Evolutionary conservation across 2,329 filamentous ascomycete species (phyloP), one percentile per base, ranked within the genome.

Genomic region (Phialophora macrospora): DNA sequence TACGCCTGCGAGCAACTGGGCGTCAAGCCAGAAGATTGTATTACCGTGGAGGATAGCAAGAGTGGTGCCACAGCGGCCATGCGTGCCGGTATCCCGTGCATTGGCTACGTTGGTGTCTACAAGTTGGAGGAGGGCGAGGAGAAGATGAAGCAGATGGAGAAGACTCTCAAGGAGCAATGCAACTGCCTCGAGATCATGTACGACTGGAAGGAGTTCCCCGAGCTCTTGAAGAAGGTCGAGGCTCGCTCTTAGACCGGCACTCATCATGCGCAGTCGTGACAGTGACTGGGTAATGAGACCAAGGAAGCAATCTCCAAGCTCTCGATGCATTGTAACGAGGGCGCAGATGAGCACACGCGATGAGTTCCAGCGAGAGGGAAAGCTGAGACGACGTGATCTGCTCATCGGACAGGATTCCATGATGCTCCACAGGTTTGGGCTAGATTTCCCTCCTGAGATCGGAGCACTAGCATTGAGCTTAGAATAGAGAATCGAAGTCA

Each of bases 1-100:
- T 86, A 89, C 77, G 91, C 93, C 26, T 87, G 93, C 76, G 81
- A 93, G 79, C 81, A 87, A 75, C 84, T 96, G 60, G 90, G 89
- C 70, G 90, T 90, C 80, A 86, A 85, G 74, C 82, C 91, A 1
- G 81, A 82, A 58, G 90, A 96, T 82, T 88, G 85, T 70, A 84
- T 97, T 46, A 91, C 93, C 26, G 87, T 97, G 67, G 93, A 97
- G 83, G 93, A 97, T 82, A 92, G 89, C 84, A 92, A 91, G 85
- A 93, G 89, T 73, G 93, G 93, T 71, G 91, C 92, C 57, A 87
- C 91, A 66, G 92, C 90, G 71, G 90, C 88, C 68, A 88, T 89
- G 75, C 86, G 91, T 68, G 93, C 93, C 28, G 87, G 87, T 60
- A 95, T 97, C 75, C 90, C 87, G 69, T 88, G 90, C 69, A 88